Evolutionary conservation across 2,329 filamentous ascomycete genomes (phyloP), one percentile per base, ranked within the genome.

Genomic region (Cytospora leucostoma): DNA sequence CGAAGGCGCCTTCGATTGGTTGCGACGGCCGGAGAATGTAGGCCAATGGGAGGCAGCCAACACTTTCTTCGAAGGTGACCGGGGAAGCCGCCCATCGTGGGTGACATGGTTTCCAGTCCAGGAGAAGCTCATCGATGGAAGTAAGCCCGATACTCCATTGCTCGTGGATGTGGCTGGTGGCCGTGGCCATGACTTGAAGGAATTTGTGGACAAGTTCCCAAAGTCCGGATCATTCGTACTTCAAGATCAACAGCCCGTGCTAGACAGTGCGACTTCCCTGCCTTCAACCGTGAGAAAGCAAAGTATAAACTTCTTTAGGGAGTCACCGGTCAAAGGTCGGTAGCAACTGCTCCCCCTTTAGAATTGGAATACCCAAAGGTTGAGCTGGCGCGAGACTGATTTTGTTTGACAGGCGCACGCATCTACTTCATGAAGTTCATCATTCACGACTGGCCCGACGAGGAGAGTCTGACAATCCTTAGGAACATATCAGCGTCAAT

Each of bases 391-490:
- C 7, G 11, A 13, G 5, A 38, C 5, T 38, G 13, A 15, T 38
- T 12, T 38, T 12, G 1, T 38, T 5, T 38, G 37, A 7, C 4
- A 44, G 54, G 19, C n/a, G 54, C 54, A 27, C 37, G 37, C 15
- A 44, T 56, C 19, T 38, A 55, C 33, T 32, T 47, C 19, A 27
- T 56, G 37, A 56, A 56, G n/a, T 56, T 47, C n/a, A 44, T 44
- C 7, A 19, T 47, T 8, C 54, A 56, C 19, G 37, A 44, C 21
- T 56, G 54, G 19, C 32, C 37, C 13, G 19, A 56, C 19, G 19
- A 15, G 19, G 19, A 13, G 4, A 47, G 4, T 27, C 19, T 32
- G 4, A 15, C 35, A 2, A 56, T 32, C 12, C 17, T 56, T 2
- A 27, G n/a, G 37, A 47, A 56, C 32, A 21, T 21, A n/a, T 27